Base-by-base conservation (phyloP, 768 basidiomycete species). In the Suillus weaverae region DNA sequence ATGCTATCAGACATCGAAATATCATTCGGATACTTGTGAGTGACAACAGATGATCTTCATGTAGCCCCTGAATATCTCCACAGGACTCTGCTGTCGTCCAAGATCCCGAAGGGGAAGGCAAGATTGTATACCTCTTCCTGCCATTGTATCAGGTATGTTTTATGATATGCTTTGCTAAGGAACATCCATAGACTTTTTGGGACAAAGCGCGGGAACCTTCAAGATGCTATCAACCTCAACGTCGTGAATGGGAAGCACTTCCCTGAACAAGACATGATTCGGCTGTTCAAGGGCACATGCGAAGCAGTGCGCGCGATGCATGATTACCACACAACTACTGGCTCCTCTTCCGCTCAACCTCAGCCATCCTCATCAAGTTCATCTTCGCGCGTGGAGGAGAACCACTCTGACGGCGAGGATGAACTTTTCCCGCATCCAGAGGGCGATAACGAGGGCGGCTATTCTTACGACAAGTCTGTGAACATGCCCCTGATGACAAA, bases 221-320 rank as follows among this genome's bases (percentile, higher is more conserved):
- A 99, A 84, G 95, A 99, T 72, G 88, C 88, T 36, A 98, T 99
- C 67, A 94, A 94, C 71, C 82, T 87, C 46, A 89, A 96, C 72
- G 85, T 91, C 38, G 88, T 94, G 62, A 92, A 94, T 67, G 86
- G 89, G 33, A 86, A 89, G 48, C 89, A 88, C 64, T 94, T 95
- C 74, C 85, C 94, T 1, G 97, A 99, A 77, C 85, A 85, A 68
- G 91, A 95, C 57, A 92, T 99, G 81, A 81, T 98, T 41, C 85
- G 85, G 53, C 83, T 97, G 43, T 99, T 99, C 84, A 92, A 89
- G 69, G 97, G 97, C 10, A 94, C 97, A 11, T 99, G 97, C 77
- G 86, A 92, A 66, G 97, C 95, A 60, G 87, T 99, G 30, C 88
- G 90, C 41, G 95, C 97, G 1, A 95, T 99, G 92, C 97, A 99